Evolutionary conservation across 805 yeast genomes (phyloP), one percentile per base, ranked within the genome.

Genomic region (Wickerhamiella alocasiicola): DNA sequence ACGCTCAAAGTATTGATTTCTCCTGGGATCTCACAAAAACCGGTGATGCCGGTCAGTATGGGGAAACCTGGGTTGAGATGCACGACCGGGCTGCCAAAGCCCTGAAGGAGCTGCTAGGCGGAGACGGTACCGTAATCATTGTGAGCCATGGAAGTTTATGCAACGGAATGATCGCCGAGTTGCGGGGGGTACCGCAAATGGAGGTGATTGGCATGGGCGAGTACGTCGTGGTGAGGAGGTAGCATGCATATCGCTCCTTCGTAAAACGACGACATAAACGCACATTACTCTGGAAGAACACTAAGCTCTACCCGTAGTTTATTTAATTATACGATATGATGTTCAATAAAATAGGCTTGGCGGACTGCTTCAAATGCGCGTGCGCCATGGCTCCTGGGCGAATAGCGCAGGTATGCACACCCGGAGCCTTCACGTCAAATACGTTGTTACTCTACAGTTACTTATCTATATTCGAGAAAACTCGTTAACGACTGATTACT

Each of bases 131-230:
- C 5, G 40, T 59, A 9, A 39, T 60, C 2, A 40, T 60, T 6
- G 64, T 61, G 9, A 56, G 65, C 17, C 66, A 61, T 39, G 66
- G 66, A 3, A 64, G 65, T 5, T 56, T 62, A 3, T 57, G 64
- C 44, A 62, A 62, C 30, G 55, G 65, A 4, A 44, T 61, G 29
- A 49, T 62, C n/a, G 62, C 61, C 9, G 51, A 48, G 6, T 34
- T 61, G 13, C 42, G 50, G 7, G 48, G 51, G 28, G 49, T 46
- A 40, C 64, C 65, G 3, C 46, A 56, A 31, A 50, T 61, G 34
- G 44, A 47, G 20, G 50, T 56, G 21, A 48, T 60, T 19, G 54
- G 53, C 6, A 48, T 56, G 18, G 61, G 41, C n/a, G 41, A 28
- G 29, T 37, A 30, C n/a, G 41, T 37, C 4, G 34, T 29, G 12